Evolutionary conservation across 2,329 filamentous ascomycete species (phyloP), one percentile per base, ranked within the genome.

Genomic region (Pezizomycotina sp.): DNA sequence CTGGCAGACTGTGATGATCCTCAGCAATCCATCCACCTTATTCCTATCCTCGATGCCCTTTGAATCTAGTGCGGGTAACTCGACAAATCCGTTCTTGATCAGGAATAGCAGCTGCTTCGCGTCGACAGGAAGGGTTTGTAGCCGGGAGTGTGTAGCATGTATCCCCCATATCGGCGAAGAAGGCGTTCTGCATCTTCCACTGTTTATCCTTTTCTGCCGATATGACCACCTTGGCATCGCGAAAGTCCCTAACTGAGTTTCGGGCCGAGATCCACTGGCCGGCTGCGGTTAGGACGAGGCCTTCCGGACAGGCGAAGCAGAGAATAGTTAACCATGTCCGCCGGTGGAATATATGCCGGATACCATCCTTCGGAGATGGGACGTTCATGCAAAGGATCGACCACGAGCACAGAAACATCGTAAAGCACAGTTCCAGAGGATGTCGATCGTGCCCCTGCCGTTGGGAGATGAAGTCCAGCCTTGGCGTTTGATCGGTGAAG

Each of bases 351-450:
- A 45, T 42, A 4, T 54, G 48, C 23, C 53, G 53, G 38, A 48
- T 52, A 8, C 45, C 51, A 40, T 60, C 55, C 2, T 48, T 49
- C 0, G 42, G 41, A 2, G 55, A 47, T 0, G 55, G 53, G 3
- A 59, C 46, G 25, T 62, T 60, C 4, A 59, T 54, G 40, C 55
- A 57, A 3, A 62, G 50, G 3, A 55, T 49, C 3, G 58, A 54
- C 57, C 59, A 63, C 19, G 50, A 54, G 43, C 59, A 63, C 0
- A 64, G 52, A 4, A 60, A 48, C 6, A 62, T 59, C 1, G 62
- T 64, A 13, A 59, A 2, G 49, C 27, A 34, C 56, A 60, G 15
- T 52, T 55, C 48, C 52, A 59, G 1, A 62, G 36, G 21, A 64
- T 60, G 32, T 61, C 57, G 14, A 58, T 45, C 2, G 55, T 59